Percentiles rank a stretch among this genome's conserved stretches.
These are phyloP conservation scores for Globisporangium polare DNA, from an alignment of 352 stramenopile species.

Conservation along the genomic window DNA sequence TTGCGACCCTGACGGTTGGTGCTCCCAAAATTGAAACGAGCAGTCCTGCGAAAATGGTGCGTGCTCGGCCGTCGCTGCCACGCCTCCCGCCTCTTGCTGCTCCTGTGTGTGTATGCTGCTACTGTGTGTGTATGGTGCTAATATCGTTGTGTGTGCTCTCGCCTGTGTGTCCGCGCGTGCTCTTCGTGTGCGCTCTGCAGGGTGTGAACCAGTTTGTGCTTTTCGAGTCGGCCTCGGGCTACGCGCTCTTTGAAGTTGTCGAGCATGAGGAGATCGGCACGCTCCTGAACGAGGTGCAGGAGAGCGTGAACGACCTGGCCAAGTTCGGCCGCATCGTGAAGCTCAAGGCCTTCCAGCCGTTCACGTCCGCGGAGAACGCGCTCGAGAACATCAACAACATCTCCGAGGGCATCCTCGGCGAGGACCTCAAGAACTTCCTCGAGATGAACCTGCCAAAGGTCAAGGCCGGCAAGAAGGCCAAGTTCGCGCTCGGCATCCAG, in stretches of 20 bases:
- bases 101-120: not conserved
- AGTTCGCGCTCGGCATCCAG: constrained; percentile 90
- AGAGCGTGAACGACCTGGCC: constrained; percentile 91
- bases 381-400: constrained; percentile 99
- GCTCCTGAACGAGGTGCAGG: constrained; percentile 87
- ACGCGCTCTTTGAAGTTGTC: constrained; percentile 98
- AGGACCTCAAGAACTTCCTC: constrained; percentile 98
- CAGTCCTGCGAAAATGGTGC: constrained; percentile 18
- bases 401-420: constrained; percentile 91
- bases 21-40: constrained; percentile 22
- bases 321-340: constrained; percentile 97
- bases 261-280: constrained; percentile 96
- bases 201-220: constrained; percentile 89
- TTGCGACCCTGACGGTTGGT: constrained; percentile 10
- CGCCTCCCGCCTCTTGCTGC: not conserved
- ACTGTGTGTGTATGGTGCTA: not conserved
- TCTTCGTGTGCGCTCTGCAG: constrained; percentile 12
- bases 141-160: not conserved
- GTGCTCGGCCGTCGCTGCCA: not conserved
- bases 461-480: constrained; percentile 89
- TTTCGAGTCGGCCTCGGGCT: constrained; percentile 98
- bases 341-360: constrained; percentile 99
- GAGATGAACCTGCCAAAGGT: constrained; percentile 99
- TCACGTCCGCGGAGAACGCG: constrained; percentile 98
- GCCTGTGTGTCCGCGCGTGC: not conserved